Percentiles rank a stretch among this genome's conserved stretches.
Evolutionary conservation across 208 protist species (phyloP).

Genomic region (Phytomonas sp.): DNA sequence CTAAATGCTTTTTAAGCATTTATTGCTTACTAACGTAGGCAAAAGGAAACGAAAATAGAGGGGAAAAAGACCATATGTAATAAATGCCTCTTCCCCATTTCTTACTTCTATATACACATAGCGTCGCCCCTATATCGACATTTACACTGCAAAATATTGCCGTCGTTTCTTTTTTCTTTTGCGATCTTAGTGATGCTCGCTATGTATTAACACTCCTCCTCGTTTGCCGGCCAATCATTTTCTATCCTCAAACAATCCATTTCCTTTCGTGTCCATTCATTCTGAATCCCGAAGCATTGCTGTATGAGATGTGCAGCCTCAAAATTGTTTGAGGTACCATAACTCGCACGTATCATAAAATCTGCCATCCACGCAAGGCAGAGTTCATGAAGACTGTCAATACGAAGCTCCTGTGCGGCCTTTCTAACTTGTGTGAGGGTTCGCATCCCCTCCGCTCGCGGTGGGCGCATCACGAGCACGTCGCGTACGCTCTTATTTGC

Average conservation of each 20-base stretch:
- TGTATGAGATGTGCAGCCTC: slow-evolving; percentile 65
- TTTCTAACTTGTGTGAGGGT: slow-evolving; percentile 29
- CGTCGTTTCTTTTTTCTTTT: background rate
- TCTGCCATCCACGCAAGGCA: slow-evolving; percentile 62
- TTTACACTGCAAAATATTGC: background rate
- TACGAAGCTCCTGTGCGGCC: slow-evolving; percentile 38
- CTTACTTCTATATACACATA: background rate
- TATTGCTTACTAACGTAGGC: slow-evolving; percentile 3
- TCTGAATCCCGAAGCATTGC: slow-evolving; percentile 46
- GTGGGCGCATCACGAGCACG: slow-evolving; percentile 21
- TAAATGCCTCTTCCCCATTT: background rate
- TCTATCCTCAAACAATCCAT: slow-evolving; percentile 71
- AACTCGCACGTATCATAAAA: slow-evolving; percentile 53
- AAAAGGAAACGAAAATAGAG: slow-evolving; percentile 2
- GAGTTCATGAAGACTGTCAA: slow-evolving; percentile 41
- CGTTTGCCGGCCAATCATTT: slow-evolving; percentile 80
- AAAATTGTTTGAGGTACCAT: slow-evolving; percentile 53
- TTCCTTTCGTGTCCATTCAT: slow-evolving; percentile 57
- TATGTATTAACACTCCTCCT: slow-evolving; percentile 29
- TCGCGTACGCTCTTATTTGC: slow-evolving; percentile 13
- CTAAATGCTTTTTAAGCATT: slow-evolving; percentile 11
- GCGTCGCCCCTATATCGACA: background rate
- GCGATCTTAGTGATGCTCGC: background rate
- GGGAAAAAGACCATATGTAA: slow-evolving; percentile 8
- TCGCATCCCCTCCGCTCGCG: slow-evolving; percentile 28